Percentiles rank a stretch among this genome's conserved stretches.
Conservation (phyloP, 805 yeast species). For the Priceomyces haplophilus region DNA sequence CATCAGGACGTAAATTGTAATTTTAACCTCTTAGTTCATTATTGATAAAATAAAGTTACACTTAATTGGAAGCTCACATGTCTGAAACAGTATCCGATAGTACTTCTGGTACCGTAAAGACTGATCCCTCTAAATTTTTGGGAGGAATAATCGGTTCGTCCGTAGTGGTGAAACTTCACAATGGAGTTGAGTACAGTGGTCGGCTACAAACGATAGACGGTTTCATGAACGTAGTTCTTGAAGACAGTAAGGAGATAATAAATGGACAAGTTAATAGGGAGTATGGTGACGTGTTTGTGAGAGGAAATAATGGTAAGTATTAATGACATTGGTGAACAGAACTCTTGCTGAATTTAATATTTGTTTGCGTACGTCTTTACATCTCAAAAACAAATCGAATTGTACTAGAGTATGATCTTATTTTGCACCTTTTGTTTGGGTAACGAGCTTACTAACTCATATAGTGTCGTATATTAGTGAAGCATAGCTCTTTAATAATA, state of each 20-base stretch:
- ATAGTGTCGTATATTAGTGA: conserved; percentile 43
- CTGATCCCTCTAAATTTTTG: conserved; percentile 76
- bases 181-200: conserved; percentile 76
- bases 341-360: background rate
- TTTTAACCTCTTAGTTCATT: no score
- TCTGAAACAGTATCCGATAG: background rate
- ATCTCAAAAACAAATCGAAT: no score
- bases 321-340: background rate
- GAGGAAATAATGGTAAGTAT: conserved; percentile 80
- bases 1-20: no score
- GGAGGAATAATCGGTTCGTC: conserved; percentile 73
- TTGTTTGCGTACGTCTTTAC: no score
- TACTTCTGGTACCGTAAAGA: conserved; percentile 16
- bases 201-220: conserved; percentile 88
- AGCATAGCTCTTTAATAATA: conserved; percentile 15
- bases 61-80: no score
- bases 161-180: conserved; percentile 79
- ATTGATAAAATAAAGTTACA: no score
- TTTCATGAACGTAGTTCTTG: conserved; percentile 90
- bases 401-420: no score
- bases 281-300: conserved; percentile 77
- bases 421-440: no score
- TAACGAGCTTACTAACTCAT: conserved; percentile 27
- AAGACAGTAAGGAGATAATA: conserved; percentile 66
- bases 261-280: conserved; percentile 44